A percentile compares a stretch with the other conserved stretches of the same genome.
Conservation (phyloP, 371 early-diverging fungal genomes). For the Mortierella sp. region DNA sequence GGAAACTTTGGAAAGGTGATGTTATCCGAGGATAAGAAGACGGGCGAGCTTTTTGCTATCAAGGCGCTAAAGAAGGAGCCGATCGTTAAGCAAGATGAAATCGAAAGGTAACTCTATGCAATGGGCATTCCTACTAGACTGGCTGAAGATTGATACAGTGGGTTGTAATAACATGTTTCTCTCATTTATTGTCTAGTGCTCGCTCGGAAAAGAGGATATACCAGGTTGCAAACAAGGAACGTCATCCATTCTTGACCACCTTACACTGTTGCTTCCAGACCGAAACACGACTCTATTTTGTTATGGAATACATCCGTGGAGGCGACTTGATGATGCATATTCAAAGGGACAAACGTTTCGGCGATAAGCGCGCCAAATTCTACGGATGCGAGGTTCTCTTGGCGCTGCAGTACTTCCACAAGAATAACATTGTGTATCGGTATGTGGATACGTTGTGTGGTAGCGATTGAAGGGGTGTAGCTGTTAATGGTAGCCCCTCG, state of each 20-base stretch:
- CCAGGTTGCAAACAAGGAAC: conserved; percentile 74
- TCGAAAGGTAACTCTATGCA: no score
- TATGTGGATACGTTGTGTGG: conserved; percentile 9
- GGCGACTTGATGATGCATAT: conserved; percentile 96
- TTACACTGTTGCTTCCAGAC: conserved; percentile 94
- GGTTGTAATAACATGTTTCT: background rate
- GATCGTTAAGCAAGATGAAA: conserved; percentile 86
- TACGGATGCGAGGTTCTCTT: conserved; percentile 85
- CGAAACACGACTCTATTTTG: conserved; percentile 89
- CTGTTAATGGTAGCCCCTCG: no score
- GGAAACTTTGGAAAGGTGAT: conserved; percentile 98
- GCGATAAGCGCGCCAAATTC: conserved; percentile 82
- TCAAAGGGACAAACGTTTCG: conserved; percentile 78
- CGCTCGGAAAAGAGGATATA: conserved; percentile 87
- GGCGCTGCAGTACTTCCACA: conserved; percentile 82
- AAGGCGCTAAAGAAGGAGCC: conserved; percentile 96
- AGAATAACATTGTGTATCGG: conserved; percentile 79
- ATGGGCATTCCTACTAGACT: background rate
- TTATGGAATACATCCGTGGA: conserved; percentile 96
- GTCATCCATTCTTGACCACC: conserved; percentile 94
- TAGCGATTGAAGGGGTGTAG: no score
- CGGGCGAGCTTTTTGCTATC: conserved; percentile 84
- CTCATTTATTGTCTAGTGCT: conserved; percentile 54
- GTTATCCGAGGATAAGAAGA: conserved; percentile 79
- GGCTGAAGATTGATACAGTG: no score